These are phyloP conservation scores for Parasarocladium wereldwijsianum DNA, from an alignment of 2,329 filamentous ascomycete genomes.

Conservation along the genomic window DNA sequence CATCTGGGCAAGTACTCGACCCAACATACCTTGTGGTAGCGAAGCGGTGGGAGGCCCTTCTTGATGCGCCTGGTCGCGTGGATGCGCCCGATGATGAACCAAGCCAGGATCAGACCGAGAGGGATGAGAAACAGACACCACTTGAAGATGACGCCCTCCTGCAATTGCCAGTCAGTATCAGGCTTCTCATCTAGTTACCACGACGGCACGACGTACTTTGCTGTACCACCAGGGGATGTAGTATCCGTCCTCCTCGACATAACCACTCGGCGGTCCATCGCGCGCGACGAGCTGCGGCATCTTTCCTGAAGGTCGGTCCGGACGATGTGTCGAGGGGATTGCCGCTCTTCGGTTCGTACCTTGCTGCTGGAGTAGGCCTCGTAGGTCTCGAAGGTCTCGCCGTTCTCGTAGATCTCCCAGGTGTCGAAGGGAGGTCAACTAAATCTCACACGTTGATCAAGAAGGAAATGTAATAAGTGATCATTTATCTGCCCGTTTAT, in stretches of 20 bases:
- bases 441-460: too few species aligned
- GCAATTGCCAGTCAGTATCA: slow-evolving; percentile 5
- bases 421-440: too few species aligned
- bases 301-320: too few species aligned
- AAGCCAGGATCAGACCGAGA: slow-evolving; percentile 41
- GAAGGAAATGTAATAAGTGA: too few species aligned
- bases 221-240: slow-evolving; percentile 13
- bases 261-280: slow-evolving; percentile 9
- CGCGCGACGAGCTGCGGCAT: not conserved
- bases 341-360: too few species aligned
- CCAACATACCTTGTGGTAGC: slow-evolving; percentile 51
- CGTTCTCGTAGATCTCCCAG: too few species aligned
- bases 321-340: too few species aligned
- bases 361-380: too few species aligned
- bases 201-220: slow-evolving; percentile 8
- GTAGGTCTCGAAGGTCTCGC: too few species aligned
- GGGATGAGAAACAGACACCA: slow-evolving; percentile 55
- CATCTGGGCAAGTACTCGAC: slow-evolving; percentile 2
- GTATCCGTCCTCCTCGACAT: slow-evolving; percentile 12
- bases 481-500: too few species aligned
- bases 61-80: slow-evolving; percentile 54
- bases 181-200: too few species aligned
- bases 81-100: slow-evolving; percentile 52
- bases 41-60: slow-evolving; percentile 49
- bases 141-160: slow-evolving; percentile 53